phyloP scores from a whole-genome alignment of 2,329 filamentous ascomycete species.

The Monosporascus sp. region DNA sequence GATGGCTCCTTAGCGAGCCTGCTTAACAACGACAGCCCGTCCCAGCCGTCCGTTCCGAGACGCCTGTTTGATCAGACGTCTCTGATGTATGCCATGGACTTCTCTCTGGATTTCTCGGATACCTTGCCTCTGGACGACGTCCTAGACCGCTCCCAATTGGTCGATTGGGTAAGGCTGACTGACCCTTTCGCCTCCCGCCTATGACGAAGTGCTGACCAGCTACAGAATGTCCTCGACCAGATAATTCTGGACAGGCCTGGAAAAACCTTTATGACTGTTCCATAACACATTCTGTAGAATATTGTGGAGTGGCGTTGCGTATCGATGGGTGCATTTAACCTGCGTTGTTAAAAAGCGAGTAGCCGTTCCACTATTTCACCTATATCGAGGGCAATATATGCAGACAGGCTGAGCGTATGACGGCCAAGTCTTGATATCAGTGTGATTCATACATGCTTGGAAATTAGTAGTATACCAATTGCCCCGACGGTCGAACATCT shows the following conservation, averaged over 20 bases:
- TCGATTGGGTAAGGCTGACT: slow-evolving; percentile 35
- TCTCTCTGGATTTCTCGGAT: slow-evolving; percentile 27
- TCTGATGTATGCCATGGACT: slow-evolving; percentile 19
- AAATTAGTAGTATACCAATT: no score
- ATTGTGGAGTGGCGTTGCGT: no score
- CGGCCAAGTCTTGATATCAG: no score
- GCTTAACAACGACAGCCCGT: slow-evolving; percentile 25
- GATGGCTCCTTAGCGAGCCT: slow-evolving; percentile 26
- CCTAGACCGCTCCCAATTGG: slow-evolving; percentile 25
- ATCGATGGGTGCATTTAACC: no score
- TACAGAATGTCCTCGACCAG: slow-evolving; percentile 22
- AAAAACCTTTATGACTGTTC: no score
- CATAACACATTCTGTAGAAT: slow-evolving; percentile 13
- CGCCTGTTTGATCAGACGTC: not conserved
- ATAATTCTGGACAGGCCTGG: slow-evolving; percentile 21
- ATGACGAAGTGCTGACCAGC: slow-evolving; percentile 3
- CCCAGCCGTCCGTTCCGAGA: not conserved
- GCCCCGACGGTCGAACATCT: no score
- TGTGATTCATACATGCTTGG: no score
- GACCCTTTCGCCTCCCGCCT: not conserved
- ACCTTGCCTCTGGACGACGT: slow-evolving; percentile 32
- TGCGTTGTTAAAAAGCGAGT: no score
- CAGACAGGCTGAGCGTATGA: no score
- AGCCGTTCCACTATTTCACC: no score
- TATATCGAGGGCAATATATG: no score